Percentiles rank a stretch among this genome's conserved stretches.
Evolutionary conservation across 1,284 basidiomycete genomes (phyloP).

Genomic region (Malassezia psittaci): DNA sequence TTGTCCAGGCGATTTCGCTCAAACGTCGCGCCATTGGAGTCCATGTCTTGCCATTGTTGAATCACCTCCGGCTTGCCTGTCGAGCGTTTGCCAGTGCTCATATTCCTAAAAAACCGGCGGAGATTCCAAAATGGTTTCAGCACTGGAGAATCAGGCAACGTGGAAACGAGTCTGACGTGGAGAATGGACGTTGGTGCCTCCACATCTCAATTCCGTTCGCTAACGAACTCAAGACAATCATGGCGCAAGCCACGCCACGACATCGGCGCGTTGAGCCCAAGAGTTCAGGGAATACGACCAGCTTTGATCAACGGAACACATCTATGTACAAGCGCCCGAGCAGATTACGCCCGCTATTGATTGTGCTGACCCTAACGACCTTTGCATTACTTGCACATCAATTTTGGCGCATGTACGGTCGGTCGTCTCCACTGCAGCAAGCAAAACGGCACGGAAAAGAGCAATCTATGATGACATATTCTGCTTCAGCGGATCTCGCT

Average conservation of each 20-base stretch:
- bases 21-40: constrained; percentile 36
- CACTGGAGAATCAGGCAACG: neutral
- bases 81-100: neutral
- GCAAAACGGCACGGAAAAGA: neutral
- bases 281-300: neutral
- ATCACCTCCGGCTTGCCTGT: constrained; percentile 26
- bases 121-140: no score
- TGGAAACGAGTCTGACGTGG: neutral
- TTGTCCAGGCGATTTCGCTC: constrained; percentile 40
- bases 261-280: constrained; percentile 5
- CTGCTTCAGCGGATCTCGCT: neutral
- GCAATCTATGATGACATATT: neutral
- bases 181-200: neutral
- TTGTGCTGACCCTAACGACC: constrained; percentile 9
- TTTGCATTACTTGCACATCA: constrained; percentile 6
- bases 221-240: neutral
- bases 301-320: neutral
- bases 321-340: neutral
- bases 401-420: neutral
- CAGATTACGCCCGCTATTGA: constrained; percentile 3
- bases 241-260: neutral
- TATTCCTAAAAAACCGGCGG: neutral
- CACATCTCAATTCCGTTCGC: neutral
- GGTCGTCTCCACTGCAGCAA: neutral
- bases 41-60: constrained; percentile 42